Conservation (phyloP, 495 filamentous ascomycete species). For the Xylaria sp. region DNA sequence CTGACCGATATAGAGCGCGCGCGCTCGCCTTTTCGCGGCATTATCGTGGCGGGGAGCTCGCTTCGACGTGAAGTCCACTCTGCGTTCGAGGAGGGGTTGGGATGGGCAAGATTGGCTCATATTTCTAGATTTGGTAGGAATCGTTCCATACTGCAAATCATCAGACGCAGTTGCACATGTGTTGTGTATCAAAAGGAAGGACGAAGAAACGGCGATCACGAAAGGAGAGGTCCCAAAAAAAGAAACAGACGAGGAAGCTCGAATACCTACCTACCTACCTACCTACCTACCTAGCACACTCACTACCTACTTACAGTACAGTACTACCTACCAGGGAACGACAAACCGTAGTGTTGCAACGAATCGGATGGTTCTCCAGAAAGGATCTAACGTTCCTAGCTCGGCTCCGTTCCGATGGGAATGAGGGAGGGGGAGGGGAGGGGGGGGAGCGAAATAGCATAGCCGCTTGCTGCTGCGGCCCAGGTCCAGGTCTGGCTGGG, state of each 20-base stretch:
- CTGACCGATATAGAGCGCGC: background rate
- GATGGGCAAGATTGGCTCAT: background rate
- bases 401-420: conserved; percentile 42
- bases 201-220: conserved; percentile 23
- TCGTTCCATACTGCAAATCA: conserved; percentile 12
- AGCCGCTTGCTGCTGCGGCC: too few relatives aligned
- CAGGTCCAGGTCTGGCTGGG: too few relatives aligned
- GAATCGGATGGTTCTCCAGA: conserved; percentile 31
- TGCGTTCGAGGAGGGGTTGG: too few relatives aligned
- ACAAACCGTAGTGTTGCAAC: conserved; percentile 16
- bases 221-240: conserved; percentile 23
- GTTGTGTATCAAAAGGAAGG: conserved; percentile 15
- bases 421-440: conserved; percentile 29
- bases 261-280: too few relatives aligned
- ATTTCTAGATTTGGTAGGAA: background rate
- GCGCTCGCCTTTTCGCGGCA: background rate
- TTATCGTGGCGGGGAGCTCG: background rate
- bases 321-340: background rate
- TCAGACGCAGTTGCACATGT: conserved; percentile 7
- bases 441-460: conserved; percentile 24
- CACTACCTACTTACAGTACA: too few relatives aligned
- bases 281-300: too few relatives aligned
- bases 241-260: conserved; percentile 8
- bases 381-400: conserved; percentile 19
- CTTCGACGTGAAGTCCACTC: background rate